Percentiles rank a stretch among this genome's conserved stretches.
Evolutionary conservation across 2,329 filamentous ascomycete species (phyloP).

Genomic region (Zymoseptoria tritici): DNA sequence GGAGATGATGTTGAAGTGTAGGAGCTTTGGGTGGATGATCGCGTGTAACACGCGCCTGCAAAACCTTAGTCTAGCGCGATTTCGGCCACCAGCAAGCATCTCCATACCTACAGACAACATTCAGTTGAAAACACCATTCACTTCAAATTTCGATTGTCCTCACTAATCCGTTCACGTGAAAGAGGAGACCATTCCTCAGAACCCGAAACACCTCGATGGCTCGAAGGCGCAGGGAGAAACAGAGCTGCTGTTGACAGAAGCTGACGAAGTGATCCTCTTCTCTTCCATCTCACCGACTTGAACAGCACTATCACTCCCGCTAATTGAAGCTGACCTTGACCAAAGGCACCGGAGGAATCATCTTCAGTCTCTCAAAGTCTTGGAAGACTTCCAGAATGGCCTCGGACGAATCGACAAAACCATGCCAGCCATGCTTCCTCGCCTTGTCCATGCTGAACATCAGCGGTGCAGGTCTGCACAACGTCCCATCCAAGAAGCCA

Average conservation of each 20-base stretch:
- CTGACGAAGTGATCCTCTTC: no score
- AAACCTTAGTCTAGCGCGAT: neutral
- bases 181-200: neutral
- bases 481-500: slow-evolving; percentile 38
- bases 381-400: slow-evolving; percentile 36
- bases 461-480: slow-evolving; percentile 29
- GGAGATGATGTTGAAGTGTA: neutral
- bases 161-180: neutral
- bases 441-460: slow-evolving; percentile 38
- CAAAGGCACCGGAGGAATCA: slow-evolving; percentile 34
- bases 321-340: slow-evolving; percentile 20
- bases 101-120: no score
- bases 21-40: neutral
- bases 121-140: no score
- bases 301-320: neutral
- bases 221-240: neutral
- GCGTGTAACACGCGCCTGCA: neutral
- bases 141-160: neutral
- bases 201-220: neutral
- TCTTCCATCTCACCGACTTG: no score
- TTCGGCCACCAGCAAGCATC: neutral
- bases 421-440: slow-evolving; percentile 41
- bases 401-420: slow-evolving; percentile 40
- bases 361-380: slow-evolving; percentile 38
- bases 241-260: no score